These are phyloP conservation scores for Cryphonectria japonica DNA, from an alignment of 2,329 filamentous ascomycete species.

Conservation along the genomic window DNA sequence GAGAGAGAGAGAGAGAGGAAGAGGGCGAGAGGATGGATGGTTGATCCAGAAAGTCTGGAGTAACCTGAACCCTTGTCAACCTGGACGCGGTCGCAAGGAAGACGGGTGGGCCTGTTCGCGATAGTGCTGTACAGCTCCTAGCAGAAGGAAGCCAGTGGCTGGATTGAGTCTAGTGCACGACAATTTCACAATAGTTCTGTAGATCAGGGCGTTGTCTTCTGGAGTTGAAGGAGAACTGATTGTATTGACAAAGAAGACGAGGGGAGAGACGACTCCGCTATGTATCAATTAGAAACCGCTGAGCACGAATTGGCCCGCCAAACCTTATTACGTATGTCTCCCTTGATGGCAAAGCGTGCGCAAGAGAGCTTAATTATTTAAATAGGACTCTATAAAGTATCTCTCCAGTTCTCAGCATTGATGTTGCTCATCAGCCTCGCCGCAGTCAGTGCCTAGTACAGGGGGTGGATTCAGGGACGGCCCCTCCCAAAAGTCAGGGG, in stretches of 20 bases:
- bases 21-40: neutral
- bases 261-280: neutral
- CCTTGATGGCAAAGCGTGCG: neutral
- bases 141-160: conserved; percentile 2
- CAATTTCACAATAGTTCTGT: conserved; percentile 4
- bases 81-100: conserved; percentile 18
- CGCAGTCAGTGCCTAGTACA: neutral
- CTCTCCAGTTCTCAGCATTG: neutral
- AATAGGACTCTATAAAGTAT: neutral
- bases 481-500: conserved; percentile 1
- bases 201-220: neutral
- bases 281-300: neutral
- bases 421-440: neutral
- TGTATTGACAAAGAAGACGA: neutral
- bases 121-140: conserved; percentile 6
- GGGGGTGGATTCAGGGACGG: neutral
- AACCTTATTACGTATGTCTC: conserved; percentile 5
- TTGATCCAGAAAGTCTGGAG: conserved; percentile 1
- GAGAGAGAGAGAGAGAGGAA: neutral
- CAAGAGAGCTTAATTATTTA: neutral
- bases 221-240: neutral
- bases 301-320: neutral
- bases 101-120: conserved; percentile 11
- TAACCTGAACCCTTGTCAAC: conserved; percentile 12
- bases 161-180: conserved; percentile 13